Conservation (phyloP, 192 early-diverging fungal genomes). For the Backusella mclennaniae region DNA sequence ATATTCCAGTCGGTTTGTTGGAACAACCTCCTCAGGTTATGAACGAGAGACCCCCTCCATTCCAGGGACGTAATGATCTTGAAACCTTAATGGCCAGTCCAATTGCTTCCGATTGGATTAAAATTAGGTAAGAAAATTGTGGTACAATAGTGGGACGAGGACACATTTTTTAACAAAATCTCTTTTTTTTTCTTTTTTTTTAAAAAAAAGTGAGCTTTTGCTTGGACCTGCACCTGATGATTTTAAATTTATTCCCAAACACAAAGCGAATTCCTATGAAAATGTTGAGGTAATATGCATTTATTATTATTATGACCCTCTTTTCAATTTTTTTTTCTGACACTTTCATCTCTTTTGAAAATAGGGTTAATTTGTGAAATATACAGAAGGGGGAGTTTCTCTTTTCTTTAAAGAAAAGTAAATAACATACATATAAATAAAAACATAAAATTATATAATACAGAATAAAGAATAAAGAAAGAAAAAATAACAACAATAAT, state of each 20-base stretch:
- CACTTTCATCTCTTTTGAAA: background rate
- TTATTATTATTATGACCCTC: background rate
- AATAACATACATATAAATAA: background rate
- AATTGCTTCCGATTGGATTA: conserved; percentile 86
- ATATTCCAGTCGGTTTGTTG: conserved; percentile 89
- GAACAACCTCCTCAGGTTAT: conserved; percentile 90
- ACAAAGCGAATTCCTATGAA: conserved; percentile 76
- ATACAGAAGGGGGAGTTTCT: too few species aligned
- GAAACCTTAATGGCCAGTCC: conserved; percentile 93
- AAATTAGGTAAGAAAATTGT: conserved; percentile 55
- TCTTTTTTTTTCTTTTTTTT: background rate
- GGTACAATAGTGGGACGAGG: background rate
- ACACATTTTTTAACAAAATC: background rate
- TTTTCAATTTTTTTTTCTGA: conserved; percentile 2
- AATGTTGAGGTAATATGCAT: conserved; percentile 2
- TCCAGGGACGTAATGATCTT: conserved; percentile 85
- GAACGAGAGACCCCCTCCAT: conserved; percentile 88
- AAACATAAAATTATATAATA: conserved; percentile 5
- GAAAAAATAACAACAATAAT: conserved; percentile 1
- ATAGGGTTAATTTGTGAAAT: background rate
- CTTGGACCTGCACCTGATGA: conserved; percentile 81
- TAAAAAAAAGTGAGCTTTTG: conserved; percentile 66
- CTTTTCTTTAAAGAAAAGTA: background rate
- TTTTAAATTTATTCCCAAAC: conserved; percentile 95
- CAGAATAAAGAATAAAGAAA: background rate